phyloP scores from a whole-genome alignment of 78 protist genomes.

The Dictyostelium brefeldianum region DNA sequence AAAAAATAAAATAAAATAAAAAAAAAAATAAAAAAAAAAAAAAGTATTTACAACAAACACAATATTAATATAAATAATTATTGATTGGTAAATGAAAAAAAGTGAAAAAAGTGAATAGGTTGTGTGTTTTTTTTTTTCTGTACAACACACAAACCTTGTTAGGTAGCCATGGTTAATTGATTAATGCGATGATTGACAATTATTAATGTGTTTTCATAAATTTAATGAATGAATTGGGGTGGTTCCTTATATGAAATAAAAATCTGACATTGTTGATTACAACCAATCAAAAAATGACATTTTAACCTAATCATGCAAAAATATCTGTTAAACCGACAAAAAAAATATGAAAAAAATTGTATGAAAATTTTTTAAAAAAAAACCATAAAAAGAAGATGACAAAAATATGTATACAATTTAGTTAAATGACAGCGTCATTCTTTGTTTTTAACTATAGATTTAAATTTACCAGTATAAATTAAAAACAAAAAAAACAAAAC shows the following conservation, averaged over 20 bases:
- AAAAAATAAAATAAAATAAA: background rate
- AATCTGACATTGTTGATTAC: conserved; percentile 1
- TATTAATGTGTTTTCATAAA: background rate
- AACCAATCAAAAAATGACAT: background rate
- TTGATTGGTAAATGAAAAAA: conserved; percentile 10
- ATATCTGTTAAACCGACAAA: conserved; percentile 17
- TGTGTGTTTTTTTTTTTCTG: background rate
- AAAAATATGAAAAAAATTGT: conserved; percentile 15
- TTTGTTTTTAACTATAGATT: too few species aligned
- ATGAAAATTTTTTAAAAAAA: background rate
- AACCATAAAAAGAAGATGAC: background rate
- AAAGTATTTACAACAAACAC: background rate
- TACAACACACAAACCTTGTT: too few species aligned
- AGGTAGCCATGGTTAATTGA: too few species aligned
- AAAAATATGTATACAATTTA: too few species aligned
- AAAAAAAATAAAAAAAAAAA: background rate
- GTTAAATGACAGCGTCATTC: too few species aligned
- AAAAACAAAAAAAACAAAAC: too few species aligned
- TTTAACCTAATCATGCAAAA: background rate
- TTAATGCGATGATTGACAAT: background rate
- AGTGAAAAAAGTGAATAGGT: background rate
- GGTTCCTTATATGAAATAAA: conserved; percentile 9
- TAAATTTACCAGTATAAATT: too few species aligned
- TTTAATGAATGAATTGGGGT: background rate
- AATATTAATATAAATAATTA: too few species aligned